Conservation (phyloP, 2,329 filamentous ascomycete species). For the Diaporthe longicolla region DNA sequence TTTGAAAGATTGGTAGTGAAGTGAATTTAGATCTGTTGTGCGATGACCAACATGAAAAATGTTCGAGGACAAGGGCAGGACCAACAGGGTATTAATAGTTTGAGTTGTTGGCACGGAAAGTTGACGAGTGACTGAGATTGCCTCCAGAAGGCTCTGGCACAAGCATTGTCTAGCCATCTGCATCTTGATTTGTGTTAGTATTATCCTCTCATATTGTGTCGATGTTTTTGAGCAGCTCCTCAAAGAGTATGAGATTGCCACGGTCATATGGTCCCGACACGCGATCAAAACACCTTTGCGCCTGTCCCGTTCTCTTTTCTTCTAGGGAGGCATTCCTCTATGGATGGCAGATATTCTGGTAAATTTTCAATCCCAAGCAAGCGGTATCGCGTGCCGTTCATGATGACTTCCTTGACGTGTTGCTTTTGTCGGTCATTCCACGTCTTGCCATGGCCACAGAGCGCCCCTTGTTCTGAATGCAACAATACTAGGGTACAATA, state of each 20-base stretch:
- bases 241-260: neutral
- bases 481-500: constrained; percentile 22
- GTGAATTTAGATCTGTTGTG: neutral
- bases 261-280: neutral
- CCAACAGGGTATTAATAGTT: neutral
- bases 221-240: constrained; percentile 5
- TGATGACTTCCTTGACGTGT: neutral
- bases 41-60: neutral
- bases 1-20: neutral
- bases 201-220: neutral
- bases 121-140: neutral
- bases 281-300: neutral
- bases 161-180: neutral
- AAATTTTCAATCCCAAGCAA: neutral
- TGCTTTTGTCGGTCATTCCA: neutral
- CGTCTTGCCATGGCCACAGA: neutral
- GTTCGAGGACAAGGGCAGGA: neutral
- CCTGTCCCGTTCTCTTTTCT: neutral
- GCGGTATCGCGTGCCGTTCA: neutral
- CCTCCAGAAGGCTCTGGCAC: neutral
- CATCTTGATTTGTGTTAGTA: neutral
- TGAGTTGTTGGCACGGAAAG: neutral
- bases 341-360: neutral
- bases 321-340: neutral
- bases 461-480: neutral